Evolutionary conservation across 768 basidiomycete species (phyloP), one percentile per base, ranked within the genome.

Genomic region (Fomitopsis serialis): DNA sequence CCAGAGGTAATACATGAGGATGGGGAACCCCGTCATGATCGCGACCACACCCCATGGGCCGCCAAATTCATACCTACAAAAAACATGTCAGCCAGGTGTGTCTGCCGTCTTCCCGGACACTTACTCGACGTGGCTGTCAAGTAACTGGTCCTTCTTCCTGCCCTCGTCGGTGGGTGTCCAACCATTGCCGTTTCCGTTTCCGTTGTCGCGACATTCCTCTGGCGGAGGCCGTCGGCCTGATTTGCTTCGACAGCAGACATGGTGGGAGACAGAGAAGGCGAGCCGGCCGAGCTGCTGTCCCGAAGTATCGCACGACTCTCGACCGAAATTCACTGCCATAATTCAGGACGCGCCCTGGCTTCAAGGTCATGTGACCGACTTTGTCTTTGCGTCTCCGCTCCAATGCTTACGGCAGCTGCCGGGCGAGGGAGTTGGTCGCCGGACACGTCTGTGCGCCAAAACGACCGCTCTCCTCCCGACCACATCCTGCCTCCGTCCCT

Each of bases 1-100:
- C 92, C 93, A 98, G 57, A 98, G 81, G 74, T 98, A 99, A 70
- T 97, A 99, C 94, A 99, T 98, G 56, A 98, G 78, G 23, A 87
- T 69, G 0, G 97, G 97, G 66, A 99, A 99, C 45, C 89, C 86
- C 19, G 85, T 76, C 89, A 99, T 98, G 73, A 99, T 98, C 12
- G 87, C 89, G 11, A 83, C 69, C 24, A 95, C 93, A 43, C 96
- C 97, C 71, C 78, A 78, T 40, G 96, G 94, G 2, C 96, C 96
- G 58, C 97, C 96, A 64, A 99, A 99, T 69, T 99, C 95, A 73
- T 90, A 96, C 35, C 92, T 95, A 11, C 11, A 6, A 25, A 44
- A 11, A 42, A 58, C 9, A 27, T 22, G 21, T 45, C 42, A 48
- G 27, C 22, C 19, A n/a, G n/a, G 17, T 24, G 37, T 32, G 42